Conservation (phyloP, 148 eudicot genomes). For the Diospyros lotus region DNA sequence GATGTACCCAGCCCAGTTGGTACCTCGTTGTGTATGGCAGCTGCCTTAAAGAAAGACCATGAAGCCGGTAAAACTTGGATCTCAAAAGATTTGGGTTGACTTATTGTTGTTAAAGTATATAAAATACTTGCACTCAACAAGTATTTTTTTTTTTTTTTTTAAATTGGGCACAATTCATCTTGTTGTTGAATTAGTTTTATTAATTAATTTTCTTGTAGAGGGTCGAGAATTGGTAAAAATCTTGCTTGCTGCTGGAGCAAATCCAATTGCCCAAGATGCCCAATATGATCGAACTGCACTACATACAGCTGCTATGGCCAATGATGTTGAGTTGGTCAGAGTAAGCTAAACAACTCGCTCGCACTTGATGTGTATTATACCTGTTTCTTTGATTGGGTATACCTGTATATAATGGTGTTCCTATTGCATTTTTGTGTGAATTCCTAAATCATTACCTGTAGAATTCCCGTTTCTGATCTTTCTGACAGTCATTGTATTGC, state of each 20-base stretch:
- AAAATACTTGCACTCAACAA: not conserved
- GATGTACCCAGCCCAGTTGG: conserved; percentile 74
- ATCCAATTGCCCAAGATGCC: conserved; percentile 77
- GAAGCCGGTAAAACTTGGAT: conserved; percentile 57
- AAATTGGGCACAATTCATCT: not conserved
- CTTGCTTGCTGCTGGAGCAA: conserved; percentile 93
- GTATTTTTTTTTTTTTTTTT: not conserved
- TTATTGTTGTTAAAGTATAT: not conserved
- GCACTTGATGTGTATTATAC: not conserved
- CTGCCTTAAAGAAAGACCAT: conserved; percentile 88
- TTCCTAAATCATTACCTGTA: not conserved
- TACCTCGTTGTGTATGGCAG: conserved; percentile 96
- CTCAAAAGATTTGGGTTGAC: not conserved
- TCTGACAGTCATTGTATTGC: not conserved
- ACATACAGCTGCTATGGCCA: conserved; percentile 93
- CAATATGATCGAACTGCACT: conserved; percentile 75
- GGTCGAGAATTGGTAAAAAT: conserved; percentile 84
- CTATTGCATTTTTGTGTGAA: conserved; percentile 5
- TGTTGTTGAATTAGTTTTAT: not conserved
- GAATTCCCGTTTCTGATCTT: conserved; percentile 1
- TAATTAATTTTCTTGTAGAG: conserved; percentile 39
- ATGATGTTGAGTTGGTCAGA: conserved; percentile 84
- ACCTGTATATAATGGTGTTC: not conserved
- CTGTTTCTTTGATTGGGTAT: not conserved
- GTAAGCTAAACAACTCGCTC: conserved; percentile 30